Evolutionary conservation across 768 basidiomycete species (phyloP).

Genomic region (Candolleomyces eurysporus): DNA sequence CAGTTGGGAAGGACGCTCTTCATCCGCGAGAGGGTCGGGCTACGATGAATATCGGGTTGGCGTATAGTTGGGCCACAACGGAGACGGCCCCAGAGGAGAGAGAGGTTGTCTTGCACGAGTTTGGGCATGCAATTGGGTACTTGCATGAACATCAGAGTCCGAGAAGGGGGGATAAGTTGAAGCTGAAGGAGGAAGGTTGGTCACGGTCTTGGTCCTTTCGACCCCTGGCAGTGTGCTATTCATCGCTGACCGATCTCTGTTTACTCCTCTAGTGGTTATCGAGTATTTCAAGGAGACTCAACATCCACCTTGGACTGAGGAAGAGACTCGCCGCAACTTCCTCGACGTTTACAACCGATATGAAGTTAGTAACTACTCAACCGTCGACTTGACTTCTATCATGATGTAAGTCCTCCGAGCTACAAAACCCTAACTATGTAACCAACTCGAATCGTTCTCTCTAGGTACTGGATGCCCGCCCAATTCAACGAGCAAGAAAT

Average conservation of each 20-base stretch:
- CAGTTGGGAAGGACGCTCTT: slow-evolving; percentile 10
- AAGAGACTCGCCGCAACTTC: slow-evolving; percentile 9
- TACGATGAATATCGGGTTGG: slow-evolving; percentile 15
- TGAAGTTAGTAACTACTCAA: slow-evolving; percentile 16
- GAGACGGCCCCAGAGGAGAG: background rate
- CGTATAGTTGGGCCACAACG: background rate
- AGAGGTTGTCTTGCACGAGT: slow-evolving; percentile 18
- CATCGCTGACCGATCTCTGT: background rate
- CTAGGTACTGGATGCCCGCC: slow-evolving; percentile 19
- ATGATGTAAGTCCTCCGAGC: slow-evolving; percentile 14
- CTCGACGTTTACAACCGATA: slow-evolving; percentile 11
- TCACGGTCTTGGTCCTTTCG: background rate
- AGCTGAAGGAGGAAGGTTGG: slow-evolving; percentile 11
- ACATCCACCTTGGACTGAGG: slow-evolving; percentile 3
- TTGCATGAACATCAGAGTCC: slow-evolving; percentile 18
- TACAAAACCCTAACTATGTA: background rate
- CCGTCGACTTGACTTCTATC: slow-evolving; percentile 14
- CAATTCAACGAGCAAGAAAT: slow-evolving; percentile 12
- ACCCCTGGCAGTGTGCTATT: background rate
- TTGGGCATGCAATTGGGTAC: slow-evolving; percentile 17
- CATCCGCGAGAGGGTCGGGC: background rate
- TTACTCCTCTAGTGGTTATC: slow-evolving; percentile 8
- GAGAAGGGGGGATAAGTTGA: slow-evolving; percentile 10
- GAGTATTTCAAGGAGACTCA: slow-evolving; percentile 1
- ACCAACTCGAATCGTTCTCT: background rate